Evolutionary conservation across 2,329 filamentous ascomycete species (phyloP).

Genomic region (Mollisiaceae sp.): DNA sequence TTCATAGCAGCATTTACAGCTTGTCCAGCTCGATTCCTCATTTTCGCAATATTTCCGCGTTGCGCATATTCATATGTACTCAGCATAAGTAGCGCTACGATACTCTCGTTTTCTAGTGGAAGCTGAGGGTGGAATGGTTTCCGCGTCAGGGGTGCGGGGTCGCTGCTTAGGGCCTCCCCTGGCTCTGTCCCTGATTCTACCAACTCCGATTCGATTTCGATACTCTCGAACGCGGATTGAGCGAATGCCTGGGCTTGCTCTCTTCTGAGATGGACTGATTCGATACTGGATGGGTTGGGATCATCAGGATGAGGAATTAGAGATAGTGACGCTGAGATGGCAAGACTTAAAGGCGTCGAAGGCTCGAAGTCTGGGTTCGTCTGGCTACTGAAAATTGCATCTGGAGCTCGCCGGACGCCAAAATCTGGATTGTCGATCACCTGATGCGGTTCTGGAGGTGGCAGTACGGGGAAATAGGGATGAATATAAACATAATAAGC

Average conservation of each 20-base stretch:
- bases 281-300: slow-evolving; percentile 38
- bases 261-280: slow-evolving; percentile 51
- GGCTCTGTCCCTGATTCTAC: slow-evolving; percentile 52
- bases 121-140: slow-evolving; percentile 51
- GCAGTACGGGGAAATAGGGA: slow-evolving; percentile 55
- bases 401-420: slow-evolving; percentile 35
- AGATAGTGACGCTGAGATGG: slow-evolving; percentile 54
- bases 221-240: slow-evolving; percentile 52
- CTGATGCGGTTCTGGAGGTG: slow-evolving; percentile 45
- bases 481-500: slow-evolving; percentile 60
- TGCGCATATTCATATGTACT: slow-evolving; percentile 60
- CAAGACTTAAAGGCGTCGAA: slow-evolving; percentile 51
- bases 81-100: slow-evolving; percentile 54
- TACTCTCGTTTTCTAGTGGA: slow-evolving; percentile 53
- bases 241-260: slow-evolving; percentile 56
- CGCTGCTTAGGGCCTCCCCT: slow-evolving; percentile 48
- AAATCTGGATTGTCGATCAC: slow-evolving; percentile 33
- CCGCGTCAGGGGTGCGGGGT: slow-evolving; percentile 39
- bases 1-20: slow-evolving; percentile 54
- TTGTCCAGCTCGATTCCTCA: slow-evolving; percentile 54
- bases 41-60: slow-evolving; percentile 57
- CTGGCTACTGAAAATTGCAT: slow-evolving; percentile 43
- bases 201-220: slow-evolving; percentile 55
- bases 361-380: slow-evolving; percentile 47
- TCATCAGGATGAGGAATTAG: slow-evolving; percentile 51